These are phyloP conservation scores for Diplodia corticola DNA, from an alignment of 2,329 filamentous ascomycete species.

Conservation along the genomic window DNA sequence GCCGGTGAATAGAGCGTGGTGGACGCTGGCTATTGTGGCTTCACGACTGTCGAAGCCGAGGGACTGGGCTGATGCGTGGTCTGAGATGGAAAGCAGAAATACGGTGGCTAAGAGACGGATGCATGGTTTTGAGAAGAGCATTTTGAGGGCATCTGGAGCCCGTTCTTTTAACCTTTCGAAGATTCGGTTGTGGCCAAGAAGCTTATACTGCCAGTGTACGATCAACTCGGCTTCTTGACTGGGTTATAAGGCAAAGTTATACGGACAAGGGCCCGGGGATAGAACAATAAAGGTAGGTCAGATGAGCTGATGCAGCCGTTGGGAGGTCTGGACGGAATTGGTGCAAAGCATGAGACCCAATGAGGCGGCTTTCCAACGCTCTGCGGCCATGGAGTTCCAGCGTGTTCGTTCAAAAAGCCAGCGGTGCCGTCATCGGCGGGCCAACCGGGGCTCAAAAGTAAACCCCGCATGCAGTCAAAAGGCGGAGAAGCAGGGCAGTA, in stretches of 20 bases:
- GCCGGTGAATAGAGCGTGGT: conserved; percentile 56
- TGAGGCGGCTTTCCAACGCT: not conserved
- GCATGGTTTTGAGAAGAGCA: not conserved
- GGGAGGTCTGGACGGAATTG: not conserved
- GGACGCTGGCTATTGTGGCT: conserved; percentile 59
- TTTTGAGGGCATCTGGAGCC: not conserved
- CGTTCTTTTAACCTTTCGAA: not conserved
- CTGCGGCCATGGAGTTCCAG: not conserved
- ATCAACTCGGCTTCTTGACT: not conserved
- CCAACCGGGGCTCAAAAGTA: not conserved
- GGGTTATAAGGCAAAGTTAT: not conserved
- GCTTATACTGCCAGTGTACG: not conserved
- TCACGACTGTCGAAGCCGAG: conserved; percentile 56
- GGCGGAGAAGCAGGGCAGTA: not conserved
- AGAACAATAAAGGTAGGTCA: not conserved
- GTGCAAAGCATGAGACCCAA: not conserved
- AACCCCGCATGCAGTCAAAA: not conserved
- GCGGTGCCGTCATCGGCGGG: not conserved
- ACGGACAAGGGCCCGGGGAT: not conserved
- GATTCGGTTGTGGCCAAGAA: not conserved
- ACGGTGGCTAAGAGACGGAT: not conserved
- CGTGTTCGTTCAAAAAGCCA: not conserved
- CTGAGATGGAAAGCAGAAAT: not conserved
- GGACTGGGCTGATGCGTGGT: conserved; percentile 22
- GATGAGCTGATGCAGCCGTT: not conserved